Percentiles rank a stretch among this genome's conserved stretches.
Evolutionary conservation across 2,329 filamentous ascomycete species (phyloP).

Genomic region (Talaromyces sp.): DNA sequence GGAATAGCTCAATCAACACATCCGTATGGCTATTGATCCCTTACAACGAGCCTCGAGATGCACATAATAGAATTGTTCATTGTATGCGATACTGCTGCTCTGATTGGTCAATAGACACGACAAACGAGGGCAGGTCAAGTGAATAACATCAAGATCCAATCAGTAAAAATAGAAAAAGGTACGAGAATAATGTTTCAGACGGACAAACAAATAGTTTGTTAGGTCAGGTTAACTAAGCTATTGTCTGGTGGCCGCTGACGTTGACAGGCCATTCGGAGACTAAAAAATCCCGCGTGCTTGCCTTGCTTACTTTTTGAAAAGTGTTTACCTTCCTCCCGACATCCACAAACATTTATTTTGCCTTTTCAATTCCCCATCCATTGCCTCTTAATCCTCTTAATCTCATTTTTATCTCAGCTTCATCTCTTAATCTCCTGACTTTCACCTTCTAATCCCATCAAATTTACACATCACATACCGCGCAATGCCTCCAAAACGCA

Average conservation of each 20-base stretch:
- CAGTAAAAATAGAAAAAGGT: not conserved
- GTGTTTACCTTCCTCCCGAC: not conserved
- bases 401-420: not conserved
- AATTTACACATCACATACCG: not conserved
- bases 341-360: not conserved
- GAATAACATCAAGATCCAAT: no score
- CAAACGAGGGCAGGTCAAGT: not conserved
- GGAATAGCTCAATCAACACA: no score
- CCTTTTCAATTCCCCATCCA: not conserved
- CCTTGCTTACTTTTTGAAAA: not conserved
- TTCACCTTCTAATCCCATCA: not conserved
- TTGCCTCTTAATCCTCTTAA: not conserved
- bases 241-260: not conserved
- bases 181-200: not conserved
- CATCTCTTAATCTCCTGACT: not conserved
- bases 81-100: no score
- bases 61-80: no score
- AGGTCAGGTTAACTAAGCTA: not conserved
- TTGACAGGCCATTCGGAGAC: not conserved
- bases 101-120: not conserved
- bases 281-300: not conserved
- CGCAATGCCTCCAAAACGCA: conserved; percentile 14
- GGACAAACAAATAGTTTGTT: not conserved
- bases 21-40: no score
- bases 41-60: no score